Evolutionary conservation across 352 stramenopile genomes (phyloP), one percentile per base, ranked within the genome.

Genomic region (Elongisporangium anandrum): DNA sequence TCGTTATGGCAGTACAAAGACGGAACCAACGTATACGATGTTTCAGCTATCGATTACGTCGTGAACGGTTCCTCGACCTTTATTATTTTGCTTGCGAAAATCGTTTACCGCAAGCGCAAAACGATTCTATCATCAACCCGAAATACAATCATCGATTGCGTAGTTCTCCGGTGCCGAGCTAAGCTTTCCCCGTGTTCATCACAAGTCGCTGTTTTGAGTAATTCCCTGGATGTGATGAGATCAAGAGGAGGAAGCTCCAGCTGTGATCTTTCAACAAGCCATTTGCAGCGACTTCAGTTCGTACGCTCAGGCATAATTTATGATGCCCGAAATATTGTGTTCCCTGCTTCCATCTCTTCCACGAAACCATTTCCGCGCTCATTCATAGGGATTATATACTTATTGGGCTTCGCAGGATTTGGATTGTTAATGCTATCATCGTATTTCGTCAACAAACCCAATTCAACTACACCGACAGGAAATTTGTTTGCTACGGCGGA

Each of bases 71-170:
- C 9, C 29, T 41, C 29, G 5, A 41, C 29, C 5, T 41, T 41
- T 15, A 41, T 41, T 41, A 8, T 41, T 2, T 41, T 41, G 29
- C 29, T 41, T 8, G 13, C 13, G 4, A 41, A 41, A 41, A 41
- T 41, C 52, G 52, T 65, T 2, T 71, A 73, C n/a, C 29, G 61
- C 21, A 69, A 70, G 23, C 61, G 65, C 4, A 65, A 58, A 16
- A 22, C 26, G 9, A 52, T 76, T 20, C 47, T 23, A 38, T 52
- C 57, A 20, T 17, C 39, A 1, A 38, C 24, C 3, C 61, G 59
- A 5, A 60, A 41, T 16, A 60, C 29, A 9, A 26, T 61, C 13
- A 60, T 75, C 6, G 61, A 74, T 12, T 74, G 60, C 53, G 67
- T 63, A 6, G 66, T 71, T 20, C 13, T 61, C 15, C 56, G 38